phyloP scores from a whole-genome alignment of 345 rosid species.

The Mallotus nudiflorus region DNA sequence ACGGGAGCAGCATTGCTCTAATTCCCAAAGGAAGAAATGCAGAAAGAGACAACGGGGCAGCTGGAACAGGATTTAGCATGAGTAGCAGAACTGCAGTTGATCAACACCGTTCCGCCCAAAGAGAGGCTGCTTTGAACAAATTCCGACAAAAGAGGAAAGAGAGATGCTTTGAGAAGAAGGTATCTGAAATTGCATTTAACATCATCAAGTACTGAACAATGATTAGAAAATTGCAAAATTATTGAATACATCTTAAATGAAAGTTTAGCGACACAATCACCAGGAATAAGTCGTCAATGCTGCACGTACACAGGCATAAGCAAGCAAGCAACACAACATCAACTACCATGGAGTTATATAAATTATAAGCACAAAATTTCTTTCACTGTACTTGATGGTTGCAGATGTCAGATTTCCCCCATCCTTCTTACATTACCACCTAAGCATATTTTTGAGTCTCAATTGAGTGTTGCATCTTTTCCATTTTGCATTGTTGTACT shows the following conservation, averaged over 20 bases:
- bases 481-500: not conserved
- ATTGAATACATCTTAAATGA: no score
- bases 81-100: conserved; percentile 28
- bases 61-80: conserved; percentile 22
- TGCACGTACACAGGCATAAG: not conserved
- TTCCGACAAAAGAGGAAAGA: conserved; percentile 65
- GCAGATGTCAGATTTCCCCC: not conserved
- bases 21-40: conserved; percentile 30
- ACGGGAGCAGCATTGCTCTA: conserved; percentile 31
- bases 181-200: conserved; percentile 20
- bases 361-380: not conserved
- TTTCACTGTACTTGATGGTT: not conserved
- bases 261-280: not conserved
- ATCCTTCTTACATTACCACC: not conserved
- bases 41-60: conserved; percentile 31
- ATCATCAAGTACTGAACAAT: not conserved
- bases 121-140: conserved; percentile 60
- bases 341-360: not conserved
- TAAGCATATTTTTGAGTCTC: not conserved
- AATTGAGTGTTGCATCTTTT: not conserved
- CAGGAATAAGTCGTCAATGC: not conserved
- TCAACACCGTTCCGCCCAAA: conserved; percentile 31
- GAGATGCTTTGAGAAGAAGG: conserved; percentile 63
- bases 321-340: not conserved
- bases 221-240: not conserved